Conservation (phyloP, 495 filamentous ascomycete species). For the Cladorrhinum samala region DNA sequence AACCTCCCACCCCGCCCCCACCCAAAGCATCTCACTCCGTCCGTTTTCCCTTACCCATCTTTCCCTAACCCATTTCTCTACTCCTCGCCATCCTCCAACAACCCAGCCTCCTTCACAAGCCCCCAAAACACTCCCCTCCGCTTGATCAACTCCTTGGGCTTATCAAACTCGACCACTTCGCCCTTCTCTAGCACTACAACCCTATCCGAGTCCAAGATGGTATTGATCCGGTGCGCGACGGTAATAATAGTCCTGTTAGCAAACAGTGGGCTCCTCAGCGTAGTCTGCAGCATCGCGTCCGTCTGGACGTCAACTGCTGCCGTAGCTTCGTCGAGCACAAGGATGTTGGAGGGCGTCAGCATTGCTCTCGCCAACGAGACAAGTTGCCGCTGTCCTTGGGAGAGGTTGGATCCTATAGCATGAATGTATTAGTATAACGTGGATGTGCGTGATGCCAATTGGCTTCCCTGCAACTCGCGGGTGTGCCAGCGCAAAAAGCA, state of each 20-base stretch:
- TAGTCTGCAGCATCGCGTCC: conserved; percentile 72
- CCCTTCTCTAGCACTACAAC: conserved; percentile 77
- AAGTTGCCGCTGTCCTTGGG: conserved; percentile 86
- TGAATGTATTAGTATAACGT: conserved; percentile 5
- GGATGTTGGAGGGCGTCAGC: conserved; percentile 90
- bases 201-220: conserved; percentile 86
- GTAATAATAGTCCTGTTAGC: conserved; percentile 93
- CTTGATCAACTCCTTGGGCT: conserved; percentile 37
- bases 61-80: not conserved
- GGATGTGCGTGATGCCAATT: not conserved
- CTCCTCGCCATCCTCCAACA: conserved; percentile 22
- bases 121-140: conserved; percentile 40
- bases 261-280: conserved; percentile 61
- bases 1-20: too few species aligned
- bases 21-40: too few species aligned
- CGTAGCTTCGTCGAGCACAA: conserved; percentile 96
- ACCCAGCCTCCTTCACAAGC: conserved; percentile 43
- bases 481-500: not conserved
- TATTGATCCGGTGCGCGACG: conserved; percentile 96
- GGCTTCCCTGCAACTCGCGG: too few species aligned
- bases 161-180: conserved; percentile 45
- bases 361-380: conserved; percentile 89
- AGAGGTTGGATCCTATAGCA: conserved; percentile 61
- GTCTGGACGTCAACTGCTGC: conserved; percentile 95
- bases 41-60: too few species aligned